Base-by-base conservation (phyloP, 2,329 filamentous ascomycete genomes). In the Paecilomyces fulvus region DNA sequence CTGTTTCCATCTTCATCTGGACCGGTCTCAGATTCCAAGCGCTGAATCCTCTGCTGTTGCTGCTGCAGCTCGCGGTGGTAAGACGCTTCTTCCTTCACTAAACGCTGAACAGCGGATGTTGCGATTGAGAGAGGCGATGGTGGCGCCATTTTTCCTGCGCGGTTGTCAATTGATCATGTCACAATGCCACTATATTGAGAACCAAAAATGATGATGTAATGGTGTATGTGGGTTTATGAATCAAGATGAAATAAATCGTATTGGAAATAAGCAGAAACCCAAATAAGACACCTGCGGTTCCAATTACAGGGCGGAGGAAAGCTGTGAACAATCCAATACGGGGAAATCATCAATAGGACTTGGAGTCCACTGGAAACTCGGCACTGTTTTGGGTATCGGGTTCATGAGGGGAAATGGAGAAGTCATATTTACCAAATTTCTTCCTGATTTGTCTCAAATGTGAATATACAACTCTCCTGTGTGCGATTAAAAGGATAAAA, bases 31-130 rank as follows among this genome's bases (percentile, higher is more conserved):
- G 79, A 77, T 70, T 86, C 80, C 17, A 95, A 80, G 70, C 85
- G 83, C 70, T 82, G 76, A 61, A 95, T 82, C 56, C 88, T 83
- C 59, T 82, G 80, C 64, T 89, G 80, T 70, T 97, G 92, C 61
- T 86, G 79, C 61, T 82, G 78, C 20, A 92, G 81, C 73, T 99
- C 94, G 69, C 88, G 88, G 79, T 92, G 88, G 77, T 99, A 97
- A 65, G 87, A 92, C 43, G 82, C 79, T 73, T 96, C 90, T 74
- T 99, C 94, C 74, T 95, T 96, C 63, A 96, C 83, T 51, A 97
- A 83, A 58, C 94, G 90, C 65, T 83, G 80, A 63, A 97, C 84
- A 20, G 90, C 85, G 59, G 86, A 83, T 23, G 89, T 94, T 49
- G 88, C 85, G 69, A 96, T 94, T 65, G 83, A 75, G 70, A 96